phyloP scores from a whole-genome alignment of 2,329 filamentous ascomycete genomes.

The Neonectria faginata region DNA sequence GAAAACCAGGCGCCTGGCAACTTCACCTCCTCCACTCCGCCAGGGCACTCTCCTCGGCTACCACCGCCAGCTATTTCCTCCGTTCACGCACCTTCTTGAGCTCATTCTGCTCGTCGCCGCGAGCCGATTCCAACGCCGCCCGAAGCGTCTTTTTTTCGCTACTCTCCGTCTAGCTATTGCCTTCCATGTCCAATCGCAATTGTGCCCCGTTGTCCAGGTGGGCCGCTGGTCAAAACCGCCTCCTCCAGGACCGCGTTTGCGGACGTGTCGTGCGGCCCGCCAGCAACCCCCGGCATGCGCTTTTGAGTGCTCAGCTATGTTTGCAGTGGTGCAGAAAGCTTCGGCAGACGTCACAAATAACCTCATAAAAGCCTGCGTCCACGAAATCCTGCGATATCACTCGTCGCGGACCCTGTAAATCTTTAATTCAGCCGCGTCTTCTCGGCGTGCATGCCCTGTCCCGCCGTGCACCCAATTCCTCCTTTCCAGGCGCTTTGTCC shows the following conservation, averaged over 20 bases:
- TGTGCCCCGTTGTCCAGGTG: slow-evolving; percentile 25
- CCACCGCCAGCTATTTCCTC: slow-evolving; percentile 43
- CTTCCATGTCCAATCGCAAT: slow-evolving; percentile 18
- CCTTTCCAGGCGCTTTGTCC: background rate
- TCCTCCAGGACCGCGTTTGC: slow-evolving; percentile 32
- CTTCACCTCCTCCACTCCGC: slow-evolving; percentile 48
- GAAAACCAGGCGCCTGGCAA: slow-evolving; percentile 36
- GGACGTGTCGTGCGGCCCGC: slow-evolving; percentile 22
- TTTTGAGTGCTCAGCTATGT: background rate
- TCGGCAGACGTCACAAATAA: background rate
- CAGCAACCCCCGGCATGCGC: slow-evolving; percentile 18
- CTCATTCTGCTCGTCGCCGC: slow-evolving; percentile 68
- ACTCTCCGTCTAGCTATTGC: slow-evolving; percentile 24
- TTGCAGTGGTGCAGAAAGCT: background rate
- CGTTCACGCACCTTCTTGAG: slow-evolving; percentile 68
- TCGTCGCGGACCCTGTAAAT: slow-evolving; percentile 12
- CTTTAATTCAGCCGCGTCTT: slow-evolving; percentile 21
- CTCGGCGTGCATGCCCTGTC: slow-evolving; percentile 22
- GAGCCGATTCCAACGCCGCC: slow-evolving; percentile 51
- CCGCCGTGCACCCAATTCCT: background rate
- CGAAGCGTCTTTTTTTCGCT: background rate
- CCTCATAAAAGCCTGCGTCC: background rate
- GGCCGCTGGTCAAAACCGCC: slow-evolving; percentile 29
- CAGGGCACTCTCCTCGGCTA: slow-evolving; percentile 21
- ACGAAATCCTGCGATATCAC: slow-evolving; percentile 33